Evolutionary conservation across 148 eudicot species (phyloP), one percentile per base, ranked within the genome.

Genomic region (Rhododendron henanense): DNA sequence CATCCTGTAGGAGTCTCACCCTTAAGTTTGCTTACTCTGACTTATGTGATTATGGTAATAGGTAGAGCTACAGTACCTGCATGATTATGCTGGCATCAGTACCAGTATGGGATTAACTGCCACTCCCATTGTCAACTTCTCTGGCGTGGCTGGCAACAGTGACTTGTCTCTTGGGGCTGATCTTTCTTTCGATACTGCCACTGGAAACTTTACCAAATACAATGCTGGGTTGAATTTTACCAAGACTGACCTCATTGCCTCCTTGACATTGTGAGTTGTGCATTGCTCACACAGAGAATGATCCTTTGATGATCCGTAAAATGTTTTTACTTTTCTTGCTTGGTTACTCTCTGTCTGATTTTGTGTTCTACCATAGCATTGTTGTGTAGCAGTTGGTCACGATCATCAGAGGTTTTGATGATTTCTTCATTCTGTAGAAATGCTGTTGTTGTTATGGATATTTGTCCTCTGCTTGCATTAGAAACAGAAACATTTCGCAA

Each of bases 11-110:
- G 21, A 59, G 51, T 59, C 81, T 78, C 55, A 53, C 39, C 45
- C 59, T 61, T 16, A 21, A 39, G 19, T 55, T 51, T 81, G 10
- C 7, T 69, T 69, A 2, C 25, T 67, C 45, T 28, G 50, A 25
- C 41, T 28, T 83, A 11, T 14, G 67, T 67, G 39, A 76, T 33
- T 86, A 45, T 82, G 84, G 80, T 84, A 69, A 85, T 89, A 96
- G 99, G 96, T 90, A 84, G 99, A 96, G 87, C 94, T 96, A 84
- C 99, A 94, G 81, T 96, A 96, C 89, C 88, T 94, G 90, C 99
- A 96, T 55, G 98, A 96, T 87, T 88, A 94, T 91, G 99, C 98
- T 83, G 98, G 98, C 65, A 94, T 96, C 48, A 95, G 92, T 90
- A 92, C 98, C 31, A 93, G 98, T 92, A 88, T 96, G 86, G 99